Evolutionary conservation across 2,329 filamentous ascomycete species (phyloP), one percentile per base, ranked within the genome.

Genomic region (Penicillium sp.): DNA sequence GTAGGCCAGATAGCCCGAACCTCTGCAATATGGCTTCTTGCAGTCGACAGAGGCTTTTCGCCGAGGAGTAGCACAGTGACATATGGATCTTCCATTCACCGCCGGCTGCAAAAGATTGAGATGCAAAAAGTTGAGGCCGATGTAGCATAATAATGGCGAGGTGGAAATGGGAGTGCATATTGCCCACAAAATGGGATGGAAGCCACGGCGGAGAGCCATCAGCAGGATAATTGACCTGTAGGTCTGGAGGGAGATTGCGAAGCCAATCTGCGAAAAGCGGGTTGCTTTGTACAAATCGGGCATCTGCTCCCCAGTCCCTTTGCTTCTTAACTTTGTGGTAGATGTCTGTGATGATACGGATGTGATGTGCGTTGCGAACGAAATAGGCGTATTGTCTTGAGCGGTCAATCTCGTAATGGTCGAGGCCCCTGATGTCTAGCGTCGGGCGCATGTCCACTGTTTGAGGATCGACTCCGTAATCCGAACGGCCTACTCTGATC

Each of bases 31-130:
- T 85, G 2, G 88, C 88, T 74, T 97, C 93, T 69, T 97, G 91
- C 6, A 97, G 75, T 57, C 89, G 86, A 73, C 92, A 97, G 48
- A 97, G 81, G 38, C 83, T 84, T 73, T 94, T 95, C 37, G 93
- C 91, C 1, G 92, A 88, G 38, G 85, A 84, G 69, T 95, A 93
- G 69, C 91, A 96, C 19, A 91, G 81, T 66, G 88, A 79, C 88
- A 97, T 93, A 66, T 96, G 89, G 45, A 87, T 84, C 72, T 90
- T 96, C 91, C 92, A 97, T 56, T 85, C 83, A 4, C 87, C 88
- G 49, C 91, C 88, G 8, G 82, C 76, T 5, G 79, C 74, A 53
- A 86, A 88, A 1, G 88, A 88, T 55, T 92, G 88, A 53, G 92
- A 84, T 53, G 90, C 87, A 12, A 87, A 86, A 37, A 97, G 77